Evolutionary conservation across 371 early-diverging fungal species (phyloP).

Genomic region (Mortierella sp.): DNA sequence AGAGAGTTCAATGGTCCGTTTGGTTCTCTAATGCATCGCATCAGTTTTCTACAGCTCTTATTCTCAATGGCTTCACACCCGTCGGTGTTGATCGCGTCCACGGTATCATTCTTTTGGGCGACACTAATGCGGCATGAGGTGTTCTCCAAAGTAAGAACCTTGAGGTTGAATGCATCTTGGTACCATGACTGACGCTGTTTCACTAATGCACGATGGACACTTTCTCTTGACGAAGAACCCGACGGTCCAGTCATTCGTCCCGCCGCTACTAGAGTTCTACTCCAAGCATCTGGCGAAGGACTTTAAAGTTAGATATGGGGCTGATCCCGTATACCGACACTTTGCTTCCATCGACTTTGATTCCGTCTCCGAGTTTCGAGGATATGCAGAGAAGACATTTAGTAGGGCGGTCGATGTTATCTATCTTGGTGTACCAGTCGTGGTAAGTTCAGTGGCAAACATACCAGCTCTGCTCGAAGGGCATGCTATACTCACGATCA

Average conservation of each 20-base stretch:
- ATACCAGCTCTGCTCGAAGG: background rate
- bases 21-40: background rate
- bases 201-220: background rate
- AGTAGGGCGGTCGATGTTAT: constrained; percentile 49
- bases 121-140: constrained; percentile 41
- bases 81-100: constrained; percentile 37
- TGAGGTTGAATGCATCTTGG: no score
- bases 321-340: constrained; percentile 33
- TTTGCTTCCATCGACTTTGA: constrained; percentile 48
- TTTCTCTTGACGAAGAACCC: constrained; percentile 17
- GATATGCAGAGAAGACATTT: constrained; percentile 19
- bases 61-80: constrained; percentile 53
- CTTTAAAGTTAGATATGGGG: constrained; percentile 25
- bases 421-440: constrained; percentile 35
- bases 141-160: constrained; percentile 29
- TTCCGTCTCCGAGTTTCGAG: constrained; percentile 30
- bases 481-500: background rate
- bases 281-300: constrained; percentile 32
- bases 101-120: constrained; percentile 47
- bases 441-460: constrained; percentile 9
- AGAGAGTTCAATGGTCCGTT: background rate
- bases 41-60: constrained; percentile 37
- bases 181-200: background rate
- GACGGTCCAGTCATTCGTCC: constrained; percentile 29
- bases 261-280: constrained; percentile 35